phyloP scores from a whole-genome alignment of 140 eudicot species.

The Bidens hawaiensis region DNA sequence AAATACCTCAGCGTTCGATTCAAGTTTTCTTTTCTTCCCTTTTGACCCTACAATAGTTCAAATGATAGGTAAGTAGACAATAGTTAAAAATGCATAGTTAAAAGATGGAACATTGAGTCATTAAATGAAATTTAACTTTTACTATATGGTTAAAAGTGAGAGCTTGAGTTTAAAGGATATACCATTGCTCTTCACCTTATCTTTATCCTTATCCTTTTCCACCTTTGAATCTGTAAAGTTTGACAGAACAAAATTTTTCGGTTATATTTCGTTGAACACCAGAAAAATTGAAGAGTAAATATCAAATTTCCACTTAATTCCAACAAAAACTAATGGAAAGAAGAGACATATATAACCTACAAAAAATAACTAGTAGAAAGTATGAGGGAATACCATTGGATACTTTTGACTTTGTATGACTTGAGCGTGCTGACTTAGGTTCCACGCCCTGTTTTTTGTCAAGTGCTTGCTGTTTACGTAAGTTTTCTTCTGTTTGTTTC shows the following conservation, averaged over 20 bases:
- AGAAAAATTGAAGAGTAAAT: conserved; percentile 4
- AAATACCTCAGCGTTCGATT: conserved; percentile 61
- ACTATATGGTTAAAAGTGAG: too few species aligned
- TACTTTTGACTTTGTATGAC: conserved; percentile 55
- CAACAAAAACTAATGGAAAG: neutral
- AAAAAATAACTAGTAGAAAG: conserved; percentile 7
- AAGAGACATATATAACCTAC: neutral
- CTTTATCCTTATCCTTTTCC: too few species aligned
- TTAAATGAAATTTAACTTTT: neutral
- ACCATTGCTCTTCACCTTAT: conserved; percentile 64
- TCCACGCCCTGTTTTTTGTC: conserved; percentile 71
- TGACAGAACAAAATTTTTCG: neutral
- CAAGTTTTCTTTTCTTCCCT: conserved; percentile 86
- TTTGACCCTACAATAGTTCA: conserved; percentile 43
- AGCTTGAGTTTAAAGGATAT: conserved; percentile 20
- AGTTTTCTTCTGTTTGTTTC: conserved; percentile 69
- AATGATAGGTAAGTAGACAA: conserved; percentile 3
- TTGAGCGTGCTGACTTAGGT: conserved; percentile 60
- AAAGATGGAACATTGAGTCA: neutral
- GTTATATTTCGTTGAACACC: neutral
- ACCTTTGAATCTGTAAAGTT: conserved; percentile 57
- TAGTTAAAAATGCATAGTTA: neutral
- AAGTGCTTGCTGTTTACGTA: conserved; percentile 60
- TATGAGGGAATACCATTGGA: conserved; percentile 42
- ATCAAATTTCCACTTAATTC: conserved; percentile 4